phyloP scores from a whole-genome alignment of 805 yeast genomes.

The Monosporozyma yasuniensis region DNA sequence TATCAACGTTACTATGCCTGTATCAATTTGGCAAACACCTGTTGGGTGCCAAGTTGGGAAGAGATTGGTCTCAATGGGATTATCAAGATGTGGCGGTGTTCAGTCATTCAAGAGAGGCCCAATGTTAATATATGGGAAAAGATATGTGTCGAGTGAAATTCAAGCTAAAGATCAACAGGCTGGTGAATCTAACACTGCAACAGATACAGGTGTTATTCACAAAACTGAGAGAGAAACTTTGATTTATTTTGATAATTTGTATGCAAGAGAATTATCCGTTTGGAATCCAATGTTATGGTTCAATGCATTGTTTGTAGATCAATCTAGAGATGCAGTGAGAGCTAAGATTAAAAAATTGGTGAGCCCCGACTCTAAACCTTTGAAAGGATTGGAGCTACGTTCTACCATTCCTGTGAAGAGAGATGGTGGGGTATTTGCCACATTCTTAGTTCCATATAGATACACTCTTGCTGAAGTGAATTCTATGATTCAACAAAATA shows the following conservation, averaged over 20 bases:
- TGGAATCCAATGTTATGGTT: slow-evolving; percentile 42
- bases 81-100: background rate
- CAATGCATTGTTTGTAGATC: slow-evolving; percentile 30
- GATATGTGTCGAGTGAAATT: slow-evolving; percentile 34
- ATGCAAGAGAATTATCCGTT: slow-evolving; percentile 37
- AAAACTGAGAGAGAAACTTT: slow-evolving; percentile 42
- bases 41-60: background rate
- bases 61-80: background rate
- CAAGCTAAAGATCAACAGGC: slow-evolving; percentile 38
- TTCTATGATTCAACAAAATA: slow-evolving; percentile 40
- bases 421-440: slow-evolving; percentile 93
- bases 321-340: slow-evolving; percentile 33
- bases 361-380: slow-evolving; percentile 29
- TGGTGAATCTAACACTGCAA: slow-evolving; percentile 48
- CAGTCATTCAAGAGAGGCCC: no score
- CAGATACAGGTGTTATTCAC: slow-evolving; percentile 48
- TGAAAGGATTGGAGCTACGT: slow-evolving; percentile 40
- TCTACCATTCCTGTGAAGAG: slow-evolving; percentile 62
- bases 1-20: no score
- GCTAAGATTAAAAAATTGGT: slow-evolving; percentile 34
- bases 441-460: slow-evolving; percentile 51
- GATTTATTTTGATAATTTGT: slow-evolving; percentile 48
- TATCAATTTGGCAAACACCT: background rate
- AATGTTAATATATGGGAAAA: slow-evolving; percentile 6
- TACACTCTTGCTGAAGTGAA: slow-evolving; percentile 45